These are phyloP conservation scores for Mycena filopes DNA, from an alignment of 768 basidiomycete species.

Conservation along the genomic window DNA sequence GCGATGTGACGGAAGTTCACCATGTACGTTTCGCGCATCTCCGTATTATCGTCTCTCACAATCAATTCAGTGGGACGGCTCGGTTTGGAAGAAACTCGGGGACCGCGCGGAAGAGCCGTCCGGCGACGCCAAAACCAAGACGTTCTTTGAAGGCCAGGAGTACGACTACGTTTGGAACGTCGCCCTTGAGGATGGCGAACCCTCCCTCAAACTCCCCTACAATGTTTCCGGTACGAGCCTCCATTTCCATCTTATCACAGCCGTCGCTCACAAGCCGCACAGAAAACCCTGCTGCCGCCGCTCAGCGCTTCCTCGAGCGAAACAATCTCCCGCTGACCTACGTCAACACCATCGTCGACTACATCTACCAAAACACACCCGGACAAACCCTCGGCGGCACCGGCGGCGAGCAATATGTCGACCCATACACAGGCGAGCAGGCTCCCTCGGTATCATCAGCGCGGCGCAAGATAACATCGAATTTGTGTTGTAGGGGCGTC, in stretches of 20 bases:
- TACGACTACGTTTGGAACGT: constrained; percentile 99
- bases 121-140: constrained; percentile 94
- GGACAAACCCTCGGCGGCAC: constrained; percentile 76
- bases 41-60: not conserved
- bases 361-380: constrained; percentile 92
- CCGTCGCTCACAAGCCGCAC: constrained; percentile 8
- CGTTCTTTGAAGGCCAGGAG: constrained; percentile 77
- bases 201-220: constrained; percentile 93
- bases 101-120: constrained; percentile 92
- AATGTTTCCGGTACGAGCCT: constrained; percentile 78
- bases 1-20: constrained; percentile 87
- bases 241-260: constrained; percentile 9
- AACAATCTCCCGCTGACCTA: constrained; percentile 88
- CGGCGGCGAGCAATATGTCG: constrained; percentile 69
- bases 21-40: constrained; percentile 63
- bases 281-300: constrained; percentile 94
- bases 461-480: constrained; percentile 19
- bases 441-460: constrained; percentile 16
- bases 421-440: constrained; percentile 87
- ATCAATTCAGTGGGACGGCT: constrained; percentile 80
- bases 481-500: constrained; percentile 60
- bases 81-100: constrained; percentile 92
- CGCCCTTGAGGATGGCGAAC: constrained; percentile 92
- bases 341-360: constrained; percentile 89
- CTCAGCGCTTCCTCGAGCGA: constrained; percentile 84